Evolutionary conservation across 805 yeast species (phyloP).

Genomic region (Teunomyces stri): DNA sequence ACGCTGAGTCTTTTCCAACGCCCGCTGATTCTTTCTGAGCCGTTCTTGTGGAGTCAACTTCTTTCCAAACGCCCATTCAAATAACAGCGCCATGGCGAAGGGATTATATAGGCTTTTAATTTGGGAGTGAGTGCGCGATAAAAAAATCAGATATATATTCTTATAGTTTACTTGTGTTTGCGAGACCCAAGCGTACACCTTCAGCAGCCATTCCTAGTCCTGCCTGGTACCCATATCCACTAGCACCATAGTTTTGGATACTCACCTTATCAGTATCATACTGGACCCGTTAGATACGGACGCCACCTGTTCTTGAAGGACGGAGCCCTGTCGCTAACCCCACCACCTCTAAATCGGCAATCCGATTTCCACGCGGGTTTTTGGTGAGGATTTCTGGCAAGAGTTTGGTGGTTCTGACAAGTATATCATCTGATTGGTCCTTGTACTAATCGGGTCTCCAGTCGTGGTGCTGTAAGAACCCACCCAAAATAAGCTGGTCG

Average conservation of each 20-base stretch:
- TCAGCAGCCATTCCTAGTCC: constrained; percentile 58
- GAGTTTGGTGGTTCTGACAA: constrained; percentile 53
- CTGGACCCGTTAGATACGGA: constrained; percentile 59
- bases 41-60: constrained; percentile 91
- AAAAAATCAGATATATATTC: background rate
- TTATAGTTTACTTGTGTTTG: constrained; percentile 3
- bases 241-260: constrained; percentile 70
- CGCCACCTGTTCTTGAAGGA: constrained; percentile 76
- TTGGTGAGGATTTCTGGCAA: constrained; percentile 47
- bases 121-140: background rate
- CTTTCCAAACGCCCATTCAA: constrained; percentile 97
- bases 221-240: constrained; percentile 66
- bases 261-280: constrained; percentile 19
- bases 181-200: constrained; percentile 34
- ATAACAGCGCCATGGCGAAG: constrained; percentile 16
- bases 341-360: constrained; percentile 48
- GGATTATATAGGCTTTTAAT: background rate
- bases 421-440: constrained; percentile 58
- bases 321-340: constrained; percentile 73
- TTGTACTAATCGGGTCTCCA: constrained; percentile 61
- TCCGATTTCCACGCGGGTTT: constrained; percentile 28
- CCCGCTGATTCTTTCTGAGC: constrained; percentile 91
- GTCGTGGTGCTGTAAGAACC: constrained; percentile 62
- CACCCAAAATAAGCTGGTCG: constrained; percentile 72
- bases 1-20: constrained; percentile 89